These are phyloP conservation scores for Thuidium tamariscinum DNA, from an alignment of 225 moss, liverwort and hornwort genomes.

Conservation along the genomic window DNA sequence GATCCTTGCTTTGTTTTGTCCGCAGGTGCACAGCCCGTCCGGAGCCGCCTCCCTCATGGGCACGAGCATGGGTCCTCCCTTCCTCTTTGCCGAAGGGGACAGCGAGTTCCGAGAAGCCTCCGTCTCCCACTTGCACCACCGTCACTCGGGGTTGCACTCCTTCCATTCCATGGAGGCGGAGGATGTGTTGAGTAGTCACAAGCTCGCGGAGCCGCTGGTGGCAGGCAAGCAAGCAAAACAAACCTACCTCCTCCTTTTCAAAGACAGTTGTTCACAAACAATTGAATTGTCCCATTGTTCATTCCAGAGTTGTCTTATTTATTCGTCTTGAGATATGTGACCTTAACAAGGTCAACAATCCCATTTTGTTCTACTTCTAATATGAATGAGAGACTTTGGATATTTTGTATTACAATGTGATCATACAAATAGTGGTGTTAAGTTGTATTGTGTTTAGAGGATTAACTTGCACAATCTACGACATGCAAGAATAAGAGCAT, in stretches of 20 bases:
- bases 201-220: conserved; percentile 54
- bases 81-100: conserved; percentile 83
- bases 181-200: conserved; percentile 60
- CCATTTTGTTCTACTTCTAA: neutral
- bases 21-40: conserved; percentile 81
- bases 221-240: conserved; percentile 25
- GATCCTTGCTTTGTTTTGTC: neutral
- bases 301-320: neutral
- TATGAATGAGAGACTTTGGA: too few species aligned
- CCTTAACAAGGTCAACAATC: neutral
- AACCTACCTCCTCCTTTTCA: neutral
- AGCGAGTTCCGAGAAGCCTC: conserved; percentile 62
- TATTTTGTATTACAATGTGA: neutral
- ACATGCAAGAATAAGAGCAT: neutral
- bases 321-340: too few species aligned
- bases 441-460: neutral
- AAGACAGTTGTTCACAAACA: neutral
- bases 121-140: conserved; percentile 33
- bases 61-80: conserved; percentile 56
- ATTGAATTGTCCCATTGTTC: neutral
- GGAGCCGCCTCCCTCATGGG: conserved; percentile 41
- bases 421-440: too few species aligned
- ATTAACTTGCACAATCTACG: neutral
- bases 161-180: conserved; percentile 74
- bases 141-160: conserved; percentile 21